A percentile compares a stretch with the other conserved stretches of the same genome.
Evolutionary conservation across 331 rosid genomes (phyloP).

Genomic region (Acacia concinna): DNA sequence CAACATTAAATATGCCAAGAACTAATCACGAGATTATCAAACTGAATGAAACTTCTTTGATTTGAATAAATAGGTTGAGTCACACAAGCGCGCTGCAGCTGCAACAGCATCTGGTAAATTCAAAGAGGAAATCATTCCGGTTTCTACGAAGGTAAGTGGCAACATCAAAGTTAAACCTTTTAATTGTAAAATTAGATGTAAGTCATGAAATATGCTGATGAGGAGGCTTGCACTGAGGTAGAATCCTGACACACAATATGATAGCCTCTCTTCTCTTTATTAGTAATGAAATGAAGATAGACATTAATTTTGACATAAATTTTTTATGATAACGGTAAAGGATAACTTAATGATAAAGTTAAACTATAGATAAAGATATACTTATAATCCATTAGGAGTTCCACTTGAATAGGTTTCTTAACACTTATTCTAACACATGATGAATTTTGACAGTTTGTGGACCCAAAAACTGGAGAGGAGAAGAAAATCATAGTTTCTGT

Average conservation of each 20-base stretch:
- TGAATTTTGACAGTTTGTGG: conserved; percentile 55
- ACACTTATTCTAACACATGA: neutral
- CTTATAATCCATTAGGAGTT: neutral
- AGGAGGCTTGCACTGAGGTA: neutral
- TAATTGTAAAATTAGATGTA: neutral
- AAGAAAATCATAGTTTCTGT: conserved; percentile 62
- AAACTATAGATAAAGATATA: neutral
- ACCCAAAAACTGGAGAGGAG: conserved; percentile 81
- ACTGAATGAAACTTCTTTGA: conserved; percentile 15
- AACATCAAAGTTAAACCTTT: conserved; percentile 14
- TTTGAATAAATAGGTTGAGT: conserved; percentile 61
- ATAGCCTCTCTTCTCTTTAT: neutral
- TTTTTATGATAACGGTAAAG: neutral
- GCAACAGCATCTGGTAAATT: conserved; percentile 83
- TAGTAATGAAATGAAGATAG: neutral
- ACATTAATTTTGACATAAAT: neutral
- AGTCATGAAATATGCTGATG: neutral
- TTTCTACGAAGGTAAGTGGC: conserved; percentile 68
- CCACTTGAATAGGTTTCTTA: neutral
- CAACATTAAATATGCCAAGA: conserved; percentile 18
- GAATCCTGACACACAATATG: neutral
- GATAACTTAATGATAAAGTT: neutral
- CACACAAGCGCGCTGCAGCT: conserved; percentile 86
- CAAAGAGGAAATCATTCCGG: conserved; percentile 86
- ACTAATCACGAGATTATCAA: neutral